phyloP scores from a whole-genome alignment of 352 stramenopile genomes.

The Phytophthora pseudosyringae region DNA sequence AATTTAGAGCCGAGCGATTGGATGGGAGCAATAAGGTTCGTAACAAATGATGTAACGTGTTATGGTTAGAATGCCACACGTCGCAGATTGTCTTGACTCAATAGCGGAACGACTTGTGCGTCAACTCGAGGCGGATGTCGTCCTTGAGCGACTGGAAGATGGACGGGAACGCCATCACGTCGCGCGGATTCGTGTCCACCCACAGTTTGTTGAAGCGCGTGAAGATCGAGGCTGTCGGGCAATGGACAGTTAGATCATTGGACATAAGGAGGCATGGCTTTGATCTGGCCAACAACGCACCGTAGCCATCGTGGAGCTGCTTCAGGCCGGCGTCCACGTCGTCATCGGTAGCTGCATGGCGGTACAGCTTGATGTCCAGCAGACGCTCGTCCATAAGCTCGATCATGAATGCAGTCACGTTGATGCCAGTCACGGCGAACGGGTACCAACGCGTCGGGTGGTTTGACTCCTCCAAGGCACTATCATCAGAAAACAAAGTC shows the following conservation, averaged over 20 bases:
- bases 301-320: constrained; percentile 80
- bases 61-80: constrained; percentile 29
- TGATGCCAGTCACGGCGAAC: constrained; percentile 88
- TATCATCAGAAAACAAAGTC: constrained; percentile 23
- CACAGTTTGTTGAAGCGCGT: constrained; percentile 86
- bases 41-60: constrained; percentile 17
- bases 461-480: constrained; percentile 81
- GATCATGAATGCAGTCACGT: constrained; percentile 84
- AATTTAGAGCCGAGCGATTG: constrained; percentile 33
- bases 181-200: constrained; percentile 80
- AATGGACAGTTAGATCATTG: background rate
- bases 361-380: constrained; percentile 80
- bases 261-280: constrained; percentile 5
- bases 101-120: constrained; percentile 69
- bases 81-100: constrained; percentile 37
- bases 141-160: constrained; percentile 87
- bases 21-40: constrained; percentile 29
- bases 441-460: constrained; percentile 88
- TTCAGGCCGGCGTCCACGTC: constrained; percentile 46
- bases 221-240: constrained; percentile 64
- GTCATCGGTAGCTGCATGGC: constrained; percentile 32
- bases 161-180: constrained; percentile 86
- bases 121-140: constrained; percentile 63
- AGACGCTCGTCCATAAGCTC: constrained; percentile 79
- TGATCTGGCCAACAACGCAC: constrained; percentile 40